These are phyloP conservation scores for Linnemannia exigua DNA, from an alignment of 192 early-diverging fungal species.

Conservation along the genomic window DNA sequence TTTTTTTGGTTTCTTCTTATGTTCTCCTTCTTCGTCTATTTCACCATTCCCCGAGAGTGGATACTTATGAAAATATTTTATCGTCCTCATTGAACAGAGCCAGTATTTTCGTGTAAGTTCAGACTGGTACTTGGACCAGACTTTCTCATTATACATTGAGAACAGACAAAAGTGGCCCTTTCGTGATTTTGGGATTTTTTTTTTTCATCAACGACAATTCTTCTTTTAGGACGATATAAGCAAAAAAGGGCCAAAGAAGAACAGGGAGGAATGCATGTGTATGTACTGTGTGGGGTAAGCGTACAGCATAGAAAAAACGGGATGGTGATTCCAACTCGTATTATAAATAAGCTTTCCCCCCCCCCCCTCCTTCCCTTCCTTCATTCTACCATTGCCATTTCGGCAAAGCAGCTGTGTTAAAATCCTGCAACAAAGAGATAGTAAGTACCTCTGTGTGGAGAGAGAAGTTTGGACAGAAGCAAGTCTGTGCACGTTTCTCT, in stretches of 20 bases:
- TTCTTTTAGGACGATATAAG: not conserved
- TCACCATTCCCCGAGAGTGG: no score
- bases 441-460: no score
- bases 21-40: no score
- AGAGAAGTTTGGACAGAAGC: no score
- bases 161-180: not conserved
- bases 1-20: not conserved
- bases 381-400: not conserved
- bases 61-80: no score
- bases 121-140: no score
- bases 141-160: no score
- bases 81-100: no score
- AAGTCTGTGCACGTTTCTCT: not conserved
- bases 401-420: not conserved
- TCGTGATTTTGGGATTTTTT: not conserved
- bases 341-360: not conserved
- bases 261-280: no score
- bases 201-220: not conserved
- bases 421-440: constrained; percentile 4
- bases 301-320: no score
- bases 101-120: no score
- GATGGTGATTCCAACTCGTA: not conserved
- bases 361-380: not conserved
- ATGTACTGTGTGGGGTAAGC: not conserved
- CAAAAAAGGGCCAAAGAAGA: not conserved